A percentile compares a stretch with the other conserved stretches of the same genome.
phyloP scores from a whole-genome alignment of 2,329 filamentous ascomycete genomes.

The Furcasterigmium furcatum region DNA sequence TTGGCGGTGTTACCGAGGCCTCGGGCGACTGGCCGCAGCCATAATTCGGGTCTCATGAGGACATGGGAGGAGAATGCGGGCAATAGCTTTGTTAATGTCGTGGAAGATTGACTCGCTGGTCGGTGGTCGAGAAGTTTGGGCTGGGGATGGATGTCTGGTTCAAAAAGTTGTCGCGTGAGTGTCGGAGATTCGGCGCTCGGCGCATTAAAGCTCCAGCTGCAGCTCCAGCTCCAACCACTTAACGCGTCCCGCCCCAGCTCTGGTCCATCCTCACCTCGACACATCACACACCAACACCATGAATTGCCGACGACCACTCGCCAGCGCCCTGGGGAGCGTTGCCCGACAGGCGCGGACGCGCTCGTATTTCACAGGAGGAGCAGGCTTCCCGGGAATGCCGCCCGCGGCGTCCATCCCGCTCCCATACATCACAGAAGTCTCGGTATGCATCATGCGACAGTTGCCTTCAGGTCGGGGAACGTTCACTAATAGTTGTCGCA shows the following conservation, averaged over 20 bases:
- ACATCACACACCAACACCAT: constrained; percentile 17
- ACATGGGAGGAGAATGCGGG: too few relatives aligned
- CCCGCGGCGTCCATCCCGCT: constrained; percentile 45
- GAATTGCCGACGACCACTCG: constrained; percentile 29
- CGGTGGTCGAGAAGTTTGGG: background rate
- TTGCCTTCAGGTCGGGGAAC: background rate
- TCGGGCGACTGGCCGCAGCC: background rate
- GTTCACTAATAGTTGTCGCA: constrained; percentile 35
- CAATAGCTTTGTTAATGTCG: too few relatives aligned
- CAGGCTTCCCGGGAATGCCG: constrained; percentile 9
- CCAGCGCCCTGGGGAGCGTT: constrained; percentile 29
- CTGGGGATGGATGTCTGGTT: background rate
- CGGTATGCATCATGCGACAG: constrained; percentile 28
- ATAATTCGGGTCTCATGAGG: background rate
- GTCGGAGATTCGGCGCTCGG: background rate
- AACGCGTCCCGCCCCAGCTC: background rate
- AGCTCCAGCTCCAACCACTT: background rate
- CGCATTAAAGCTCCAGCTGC: background rate
- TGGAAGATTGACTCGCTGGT: too few relatives aligned
- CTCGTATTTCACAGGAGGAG: constrained; percentile 33
- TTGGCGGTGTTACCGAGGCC: background rate
- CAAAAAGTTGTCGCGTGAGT: background rate
- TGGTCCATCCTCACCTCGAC: background rate
- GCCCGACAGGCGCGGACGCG: constrained; percentile 34
- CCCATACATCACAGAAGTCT: constrained; percentile 57